phyloP scores from a whole-genome alignment of 2,329 filamentous ascomycete genomes.

The Nigrospora sphaerica region DNA sequence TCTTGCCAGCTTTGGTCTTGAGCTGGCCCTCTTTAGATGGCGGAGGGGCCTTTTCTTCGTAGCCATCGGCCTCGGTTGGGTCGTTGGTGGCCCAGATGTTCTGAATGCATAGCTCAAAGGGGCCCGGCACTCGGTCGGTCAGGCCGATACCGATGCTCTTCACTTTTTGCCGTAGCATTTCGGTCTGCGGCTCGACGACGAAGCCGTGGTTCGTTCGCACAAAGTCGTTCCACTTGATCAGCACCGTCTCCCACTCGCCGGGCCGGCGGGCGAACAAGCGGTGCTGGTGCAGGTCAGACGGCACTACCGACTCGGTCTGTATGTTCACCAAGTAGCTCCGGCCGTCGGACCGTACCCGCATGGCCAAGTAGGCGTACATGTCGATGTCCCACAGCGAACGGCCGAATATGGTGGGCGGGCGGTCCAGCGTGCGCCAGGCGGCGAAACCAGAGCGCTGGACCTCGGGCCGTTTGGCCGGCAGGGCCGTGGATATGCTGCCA shows the following conservation, averaged over 20 bases:
- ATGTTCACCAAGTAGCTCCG: conserved; percentile 91
- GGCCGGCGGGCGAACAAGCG: conserved; percentile 71
- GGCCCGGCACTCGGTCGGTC: conserved; percentile 81
- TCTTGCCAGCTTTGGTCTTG: conserved; percentile 33
- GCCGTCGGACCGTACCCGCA: conserved; percentile 86
- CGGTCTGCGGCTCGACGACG: conserved; percentile 86
- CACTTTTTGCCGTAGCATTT: conserved; percentile 81
- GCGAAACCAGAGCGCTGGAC: conserved; percentile 80
- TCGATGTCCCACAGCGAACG: conserved; percentile 83
- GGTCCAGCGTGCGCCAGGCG: conserved; percentile 79
- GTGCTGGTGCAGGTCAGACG: conserved; percentile 95
- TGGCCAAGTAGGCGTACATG: conserved; percentile 76
- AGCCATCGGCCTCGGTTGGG: conserved; percentile 25
- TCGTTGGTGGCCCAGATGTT: conserved; percentile 87
- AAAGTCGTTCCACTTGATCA: conserved; percentile 87
- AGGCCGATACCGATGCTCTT: conserved; percentile 79
- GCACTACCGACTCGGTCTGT: conserved; percentile 88
- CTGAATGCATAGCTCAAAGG: conserved; percentile 81
- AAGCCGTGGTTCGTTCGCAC: conserved; percentile 90
- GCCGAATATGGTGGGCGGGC: conserved; percentile 74
- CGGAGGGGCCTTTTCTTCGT: conserved; percentile 6
- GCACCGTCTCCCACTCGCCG: conserved; percentile 90
- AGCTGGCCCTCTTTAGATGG: conserved; percentile 23
- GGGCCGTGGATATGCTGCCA: conserved; percentile 78
- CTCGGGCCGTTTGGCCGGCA: conserved; percentile 68